Conservation (phyloP, 106 monocot genomes). For the Triglochin maritima region DNA sequence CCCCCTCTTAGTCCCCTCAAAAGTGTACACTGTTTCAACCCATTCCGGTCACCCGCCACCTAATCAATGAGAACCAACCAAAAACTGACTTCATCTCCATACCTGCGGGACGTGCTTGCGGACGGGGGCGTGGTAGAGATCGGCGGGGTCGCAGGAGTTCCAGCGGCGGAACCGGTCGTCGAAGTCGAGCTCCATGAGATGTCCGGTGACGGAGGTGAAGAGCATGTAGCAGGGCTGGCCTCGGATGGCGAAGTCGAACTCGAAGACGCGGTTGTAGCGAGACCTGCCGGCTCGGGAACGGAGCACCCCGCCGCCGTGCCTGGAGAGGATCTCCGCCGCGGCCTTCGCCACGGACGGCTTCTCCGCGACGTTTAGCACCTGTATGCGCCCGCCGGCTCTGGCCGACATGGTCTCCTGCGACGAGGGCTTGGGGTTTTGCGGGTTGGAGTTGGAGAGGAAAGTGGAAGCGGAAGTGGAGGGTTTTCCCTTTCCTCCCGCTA, state of each 20-base stretch:
- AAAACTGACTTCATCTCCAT: background rate
- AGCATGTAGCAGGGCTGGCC: conserved; percentile 67
- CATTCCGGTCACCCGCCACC: too few relatives aligned
- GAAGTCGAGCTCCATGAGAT: conserved; percentile 96
- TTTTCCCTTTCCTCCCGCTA: too few relatives aligned
- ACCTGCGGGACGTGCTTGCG: conserved; percentile 88
- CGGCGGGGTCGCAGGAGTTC: conserved; percentile 88
- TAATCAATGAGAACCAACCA: too few relatives aligned
- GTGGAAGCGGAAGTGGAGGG: too few relatives aligned
- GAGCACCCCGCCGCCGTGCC: conserved; percentile 28
- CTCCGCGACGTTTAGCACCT: conserved; percentile 93
- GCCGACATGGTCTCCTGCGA: conserved; percentile 3
- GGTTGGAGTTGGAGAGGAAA: too few relatives aligned
- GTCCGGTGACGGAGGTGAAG: conserved; percentile 92
- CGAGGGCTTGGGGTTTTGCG: background rate
- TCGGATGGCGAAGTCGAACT: conserved; percentile 73
- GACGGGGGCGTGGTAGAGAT: conserved; percentile 77
- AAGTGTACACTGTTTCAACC: too few relatives aligned
- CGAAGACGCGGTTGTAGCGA: conserved; percentile 83
- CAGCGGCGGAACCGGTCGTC: conserved; percentile 77
- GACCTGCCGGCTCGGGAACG: conserved; percentile 59
- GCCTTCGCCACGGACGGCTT: conserved; percentile 96
- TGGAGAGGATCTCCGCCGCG: conserved; percentile 79
- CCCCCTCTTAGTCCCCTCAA: too few relatives aligned
- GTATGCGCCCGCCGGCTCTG: conserved; percentile 23